These are phyloP conservation scores for Gypsophila paniculata DNA, from an alignment of 179 eudicot species.

Conservation along the genomic window DNA sequence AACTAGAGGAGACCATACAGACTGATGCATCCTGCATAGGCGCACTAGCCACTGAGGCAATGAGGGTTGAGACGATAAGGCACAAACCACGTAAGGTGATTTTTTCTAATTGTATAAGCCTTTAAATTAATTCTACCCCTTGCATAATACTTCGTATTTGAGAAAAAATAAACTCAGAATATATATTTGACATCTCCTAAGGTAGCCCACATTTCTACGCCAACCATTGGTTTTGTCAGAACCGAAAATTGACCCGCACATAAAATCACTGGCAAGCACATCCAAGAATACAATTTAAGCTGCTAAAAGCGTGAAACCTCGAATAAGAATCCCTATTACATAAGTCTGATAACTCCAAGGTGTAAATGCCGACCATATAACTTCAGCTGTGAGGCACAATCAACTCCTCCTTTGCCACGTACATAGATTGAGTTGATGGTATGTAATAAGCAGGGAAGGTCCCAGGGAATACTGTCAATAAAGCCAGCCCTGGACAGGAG, in stretches of 20 bases:
- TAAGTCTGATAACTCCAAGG: background rate
- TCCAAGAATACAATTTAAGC: background rate
- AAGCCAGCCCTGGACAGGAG: background rate
- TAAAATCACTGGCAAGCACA: background rate
- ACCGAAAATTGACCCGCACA: background rate
- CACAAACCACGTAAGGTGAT: too few relatives aligned
- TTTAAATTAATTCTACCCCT: too few relatives aligned
- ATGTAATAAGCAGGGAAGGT: background rate
- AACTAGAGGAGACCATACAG: conserved; percentile 10
- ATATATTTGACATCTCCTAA: background rate
- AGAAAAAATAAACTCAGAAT: background rate
- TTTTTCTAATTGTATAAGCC: too few relatives aligned
- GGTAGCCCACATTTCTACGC: background rate
- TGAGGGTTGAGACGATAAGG: too few relatives aligned
- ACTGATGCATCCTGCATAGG: background rate
- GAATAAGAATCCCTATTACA: background rate
- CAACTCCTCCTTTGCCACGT: background rate
- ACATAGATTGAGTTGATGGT: background rate
- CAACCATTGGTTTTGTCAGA: background rate
- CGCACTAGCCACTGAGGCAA: too few relatives aligned
- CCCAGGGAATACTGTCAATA: background rate
- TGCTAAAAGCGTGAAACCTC: too few relatives aligned
- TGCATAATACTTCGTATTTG: background rate
- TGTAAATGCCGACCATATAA: background rate
- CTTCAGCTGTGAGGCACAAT: background rate